These are phyloP conservation scores for Fusarium sp. DNA, from an alignment of 2,329 filamentous ascomycete genomes.

Conservation along the genomic window DNA sequence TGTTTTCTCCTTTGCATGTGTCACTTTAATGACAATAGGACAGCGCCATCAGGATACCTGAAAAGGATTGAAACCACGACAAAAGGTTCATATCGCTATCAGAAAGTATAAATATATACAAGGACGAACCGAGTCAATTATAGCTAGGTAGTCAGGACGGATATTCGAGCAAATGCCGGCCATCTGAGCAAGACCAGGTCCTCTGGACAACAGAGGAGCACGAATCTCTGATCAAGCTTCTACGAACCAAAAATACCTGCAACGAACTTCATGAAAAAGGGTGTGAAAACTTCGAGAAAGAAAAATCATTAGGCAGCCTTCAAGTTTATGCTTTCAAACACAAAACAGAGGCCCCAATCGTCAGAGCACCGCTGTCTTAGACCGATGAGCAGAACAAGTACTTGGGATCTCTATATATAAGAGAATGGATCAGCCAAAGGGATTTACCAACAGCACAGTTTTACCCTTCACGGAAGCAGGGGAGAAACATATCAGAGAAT, in stretches of 20 bases:
- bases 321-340: rapidly evolving
- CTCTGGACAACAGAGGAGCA: not conserved
- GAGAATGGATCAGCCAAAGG: not conserved
- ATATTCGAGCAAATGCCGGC: not conserved
- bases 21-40: not conserved
- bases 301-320: not conserved
- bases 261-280: not conserved
- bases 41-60: not conserved
- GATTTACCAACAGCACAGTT: too few species aligned
- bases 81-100: not conserved
- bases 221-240: not conserved
- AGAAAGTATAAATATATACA: not conserved
- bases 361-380: not conserved
- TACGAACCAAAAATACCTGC: rapidly evolving
- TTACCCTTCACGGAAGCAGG: too few species aligned
- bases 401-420: not conserved
- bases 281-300: not conserved
- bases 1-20: not conserved
- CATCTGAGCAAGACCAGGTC: not conserved
- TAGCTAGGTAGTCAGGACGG: not conserved
- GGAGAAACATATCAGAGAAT: too few species aligned
- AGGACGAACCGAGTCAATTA: not conserved
- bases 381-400: not conserved
- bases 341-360: rapidly evolving
- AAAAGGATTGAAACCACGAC: not conserved